Base-by-base conservation (phyloP, 2,329 filamentous ascomycete genomes). In the Teratosphaeriaceae sp. region DNA sequence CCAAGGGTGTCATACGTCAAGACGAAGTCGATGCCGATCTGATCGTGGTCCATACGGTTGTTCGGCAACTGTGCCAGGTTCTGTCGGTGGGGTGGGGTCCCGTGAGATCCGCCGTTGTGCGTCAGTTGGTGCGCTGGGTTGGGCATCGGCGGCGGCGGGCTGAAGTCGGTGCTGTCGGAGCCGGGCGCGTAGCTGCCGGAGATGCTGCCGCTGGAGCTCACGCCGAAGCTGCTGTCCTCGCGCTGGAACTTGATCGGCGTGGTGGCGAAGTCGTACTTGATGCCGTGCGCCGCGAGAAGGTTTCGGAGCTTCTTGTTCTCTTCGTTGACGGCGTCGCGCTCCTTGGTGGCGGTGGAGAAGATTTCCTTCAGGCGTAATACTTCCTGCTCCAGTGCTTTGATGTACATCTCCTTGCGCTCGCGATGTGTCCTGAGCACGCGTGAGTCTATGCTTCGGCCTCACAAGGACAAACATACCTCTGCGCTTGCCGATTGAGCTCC, bases 351-450 rank as follows among this genome's bases (percentile, higher is more conserved):
- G 39, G 77, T 80, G 57, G 80, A 81, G 59, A 82, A 90, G n/a
- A 84, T 76, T 61, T 96, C 88, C 62, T 94, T 92, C 33, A 97
- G 73, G 38, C 88, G 82, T 16, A 94, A 74, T 4, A 97, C 85
- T 66, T 97, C 88, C 59, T 90, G 83, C 65, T 98, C 92, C 13
- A 97, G 78, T 9, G 85, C 81, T 65, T 94, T 94, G 71, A 96
- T 94, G 64, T 97, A 97, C 56, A 88, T 77, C 67, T 97, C 92
- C 65, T 97, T 97, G 53, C 92, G 81, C 69, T 97, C 92, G 43
- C 92, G 88, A 66, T 98, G 92, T 15, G 92, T 97, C 61, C 92
- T 95, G 60, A 1, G 13, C 6, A 27, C 18, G 38, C 4, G 38
- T 40, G 23, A 40, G 24, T 11, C 12, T 5, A 30, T 6, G 23